Conservation (phyloP, 1,139 yeast genomes). For the Suhomyces coccinellae region DNA sequence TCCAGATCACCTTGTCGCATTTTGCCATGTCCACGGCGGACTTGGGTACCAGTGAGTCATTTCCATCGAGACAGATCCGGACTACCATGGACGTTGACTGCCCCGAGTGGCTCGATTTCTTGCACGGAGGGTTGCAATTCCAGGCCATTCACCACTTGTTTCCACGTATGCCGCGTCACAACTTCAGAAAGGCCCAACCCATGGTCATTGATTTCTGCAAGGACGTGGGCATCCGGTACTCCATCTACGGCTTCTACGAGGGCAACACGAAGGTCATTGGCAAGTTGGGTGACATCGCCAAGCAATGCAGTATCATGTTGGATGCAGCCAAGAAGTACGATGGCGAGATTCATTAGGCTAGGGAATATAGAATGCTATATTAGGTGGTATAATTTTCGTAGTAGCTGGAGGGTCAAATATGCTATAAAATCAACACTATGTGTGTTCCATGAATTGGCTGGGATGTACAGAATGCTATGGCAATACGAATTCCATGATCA, state of each 20-base stretch:
- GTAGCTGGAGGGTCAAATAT: no score
- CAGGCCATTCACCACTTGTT: conserved; percentile 89
- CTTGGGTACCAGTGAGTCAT: conserved; percentile 79
- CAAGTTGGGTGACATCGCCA: conserved; percentile 71
- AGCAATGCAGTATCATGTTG: conserved; percentile 71
- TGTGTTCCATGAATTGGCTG: no score
- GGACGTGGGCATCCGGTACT: conserved; percentile 75
- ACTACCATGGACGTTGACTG: conserved; percentile 96
- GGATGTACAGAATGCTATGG: no score
- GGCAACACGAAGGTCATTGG: conserved; percentile 74
- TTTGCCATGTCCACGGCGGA: conserved; percentile 94
- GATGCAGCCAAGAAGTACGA: conserved; percentile 60
- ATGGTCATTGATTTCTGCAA: conserved; percentile 72
- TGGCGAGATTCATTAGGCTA: conserved; percentile 19
- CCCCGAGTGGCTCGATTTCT: conserved; percentile 87
- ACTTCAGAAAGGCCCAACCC: conserved; percentile 73
- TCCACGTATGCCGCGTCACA: conserved; percentile 88
- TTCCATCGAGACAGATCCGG: conserved; percentile 76
- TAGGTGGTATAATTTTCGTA: no score
- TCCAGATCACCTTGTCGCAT: conserved; percentile 85
- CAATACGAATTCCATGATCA: no score
- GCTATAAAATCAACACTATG: no score
- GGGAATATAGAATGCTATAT: background rate
- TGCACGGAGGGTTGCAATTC: conserved; percentile 91
- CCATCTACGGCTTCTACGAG: conserved; percentile 78